Evolutionary conservation across 2,329 filamentous ascomycete species (phyloP), one percentile per base, ranked within the genome.

Genomic region (Zasmidium angulare): DNA sequence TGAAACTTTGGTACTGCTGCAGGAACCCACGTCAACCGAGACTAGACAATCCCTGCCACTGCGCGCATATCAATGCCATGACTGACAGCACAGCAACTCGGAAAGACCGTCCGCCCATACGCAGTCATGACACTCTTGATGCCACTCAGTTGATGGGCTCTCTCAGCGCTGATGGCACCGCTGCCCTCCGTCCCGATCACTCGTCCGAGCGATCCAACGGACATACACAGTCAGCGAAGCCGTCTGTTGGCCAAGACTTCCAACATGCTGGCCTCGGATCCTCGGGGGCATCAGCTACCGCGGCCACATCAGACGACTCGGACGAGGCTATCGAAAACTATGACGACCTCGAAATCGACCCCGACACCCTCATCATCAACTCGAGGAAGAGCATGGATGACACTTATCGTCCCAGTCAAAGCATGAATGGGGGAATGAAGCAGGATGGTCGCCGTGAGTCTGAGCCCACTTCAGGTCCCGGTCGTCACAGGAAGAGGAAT

Each of bases 291-390:
- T 56, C 55, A 12, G 47, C 52, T 51, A 43, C 53, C 20, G 48
- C 40, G 36, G 26, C 22, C 48, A 21, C 23, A 29, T 24, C 43
- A 20, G 59, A 60, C 49, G 61, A 62, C 23, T 64, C 65, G 22
- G 70, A 72, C 46, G 71, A 74, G 46, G 73, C 77, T 22, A 68
- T 76, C n/a, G 77, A 80, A 58, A 72, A 77, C 62, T 76, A 77
- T 58, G 75, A 76, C 56, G 68, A 73, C 22, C 59, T 78, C 50
- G 67, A 74, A 36, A 58, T 74, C 9, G 70, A 76, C 53, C 68
- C 75, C 1, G 72, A 73, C 54, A 74, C 71, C 6, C 66, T 76
- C 22, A 67, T 75, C 17, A 66, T 70, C 47, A 74, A 75, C 50
- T 72, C 72, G 53, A 69, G 69, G 58, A 63, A 58, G 51, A 69